Conservation (phyloP, 116 monocot genomes). For the Iris pallida region DNA sequence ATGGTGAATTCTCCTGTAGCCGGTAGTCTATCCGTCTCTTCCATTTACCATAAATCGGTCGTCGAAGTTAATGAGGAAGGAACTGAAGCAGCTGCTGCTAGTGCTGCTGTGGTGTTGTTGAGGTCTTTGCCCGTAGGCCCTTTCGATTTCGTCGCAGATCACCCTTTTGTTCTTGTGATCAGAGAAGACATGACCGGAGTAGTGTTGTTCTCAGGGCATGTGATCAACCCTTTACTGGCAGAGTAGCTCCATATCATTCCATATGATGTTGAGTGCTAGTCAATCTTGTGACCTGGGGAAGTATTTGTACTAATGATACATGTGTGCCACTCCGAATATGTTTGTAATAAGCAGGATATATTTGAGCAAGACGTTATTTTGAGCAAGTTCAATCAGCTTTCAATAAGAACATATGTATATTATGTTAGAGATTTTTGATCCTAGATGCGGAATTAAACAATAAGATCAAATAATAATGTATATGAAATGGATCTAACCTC, state of each 20-base stretch:
- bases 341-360: too few species aligned
- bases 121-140: neutral
- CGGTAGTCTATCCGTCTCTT: conserved; percentile 19
- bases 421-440: too few species aligned
- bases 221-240: conserved; percentile 21
- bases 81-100: conserved; percentile 48
- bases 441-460: too few species aligned
- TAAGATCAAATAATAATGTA: too few species aligned
- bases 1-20: conserved; percentile 34
- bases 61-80: conserved; percentile 56
- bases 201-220: conserved; percentile 16
- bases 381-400: too few species aligned
- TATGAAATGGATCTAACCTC: too few species aligned
- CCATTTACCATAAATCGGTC: conserved; percentile 41
- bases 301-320: too few species aligned
- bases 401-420: too few species aligned
- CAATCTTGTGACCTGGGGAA: too few species aligned
- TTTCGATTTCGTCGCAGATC: conserved; percentile 19
- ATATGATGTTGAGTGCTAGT: too few species aligned
- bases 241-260: neutral
- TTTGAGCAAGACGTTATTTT: too few species aligned
- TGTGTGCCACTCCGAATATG: too few species aligned
- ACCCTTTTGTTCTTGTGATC: conserved; percentile 3
- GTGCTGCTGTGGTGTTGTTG: conserved; percentile 30
- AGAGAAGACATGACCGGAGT: conserved; percentile 10